phyloP scores from a whole-genome alignment of 805 yeast species.

The Ogataea methylovora region DNA sequence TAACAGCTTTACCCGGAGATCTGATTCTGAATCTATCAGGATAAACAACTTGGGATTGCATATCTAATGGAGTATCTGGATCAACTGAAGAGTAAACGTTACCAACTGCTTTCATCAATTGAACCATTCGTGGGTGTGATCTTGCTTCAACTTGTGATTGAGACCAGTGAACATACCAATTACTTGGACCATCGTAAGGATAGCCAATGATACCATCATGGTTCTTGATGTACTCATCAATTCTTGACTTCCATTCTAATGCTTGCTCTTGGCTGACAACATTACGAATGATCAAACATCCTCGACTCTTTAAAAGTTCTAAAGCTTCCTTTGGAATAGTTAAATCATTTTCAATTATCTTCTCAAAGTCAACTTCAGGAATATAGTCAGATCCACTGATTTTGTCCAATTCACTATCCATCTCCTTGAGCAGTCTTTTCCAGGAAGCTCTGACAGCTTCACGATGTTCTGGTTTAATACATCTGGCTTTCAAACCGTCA shows the following conservation, averaged over 20 bases:
- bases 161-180: slow-evolving; percentile 32
- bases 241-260: slow-evolving; percentile 13
- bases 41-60: slow-evolving; percentile 27
- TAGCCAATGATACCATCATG: slow-evolving; percentile 24
- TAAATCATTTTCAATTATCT: slow-evolving; percentile 9
- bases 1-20: slow-evolving; percentile 26
- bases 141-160: slow-evolving; percentile 31
- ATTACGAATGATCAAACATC: slow-evolving; percentile 23
- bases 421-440: background rate
- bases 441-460: slow-evolving; percentile 4
- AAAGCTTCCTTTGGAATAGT: slow-evolving; percentile 2
- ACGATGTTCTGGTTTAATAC: slow-evolving; percentile 21
- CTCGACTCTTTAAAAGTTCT: slow-evolving; percentile 12
- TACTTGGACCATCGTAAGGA: slow-evolving; percentile 17
- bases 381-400: slow-evolving; percentile 19
- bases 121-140: slow-evolving; percentile 27
- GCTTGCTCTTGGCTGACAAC: slow-evolving; percentile 24
- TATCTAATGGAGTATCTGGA: slow-evolving; percentile 20
- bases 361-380: slow-evolving; percentile 18
- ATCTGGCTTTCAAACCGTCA: slow-evolving; percentile 8
- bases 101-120: slow-evolving; percentile 16
- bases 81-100: slow-evolving; percentile 10
- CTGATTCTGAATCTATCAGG: slow-evolving; percentile 37
- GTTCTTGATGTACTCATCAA: slow-evolving; percentile 13
- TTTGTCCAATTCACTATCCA: background rate